Base-by-base conservation (phyloP, 768 basidiomycete genomes). In the Pleurotus ostreatus region DNA sequence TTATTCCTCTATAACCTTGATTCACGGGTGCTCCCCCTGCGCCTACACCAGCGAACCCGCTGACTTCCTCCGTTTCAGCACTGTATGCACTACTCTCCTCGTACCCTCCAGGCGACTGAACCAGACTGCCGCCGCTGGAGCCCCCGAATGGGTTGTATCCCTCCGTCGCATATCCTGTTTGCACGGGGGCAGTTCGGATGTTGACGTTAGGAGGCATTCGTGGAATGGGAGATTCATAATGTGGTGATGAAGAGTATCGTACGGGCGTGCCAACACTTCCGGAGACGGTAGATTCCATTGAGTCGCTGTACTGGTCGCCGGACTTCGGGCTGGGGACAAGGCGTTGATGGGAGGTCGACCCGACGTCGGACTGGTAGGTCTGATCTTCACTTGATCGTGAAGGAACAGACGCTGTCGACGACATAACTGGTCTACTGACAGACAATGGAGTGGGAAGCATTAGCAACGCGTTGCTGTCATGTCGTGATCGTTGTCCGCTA, bases 361-460 rank as follows among this genome's bases (percentile, higher is more conserved):
- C 71, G 47, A 72, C 63, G 46, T 78, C 76, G 1, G 77, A 75
- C 25, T 69, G 61, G 54, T 74, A 77, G 54, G 74, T 73, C 7
- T 53, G 37, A 43, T 82, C 78, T 59, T 81, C 78, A 63, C 78
- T 80, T 41, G 78, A 75, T 4, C 79, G 71, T 11, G 74, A 72
- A 63, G 70, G 66, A 8, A 78, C 72, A 9, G 78, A 75, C 25
- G 30, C 1, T 77, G 67, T 0, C 84, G 84, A 43, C 80, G 81
- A 65, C 75, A 73, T 55, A 75, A 68, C 5, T 72, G 73, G 58
- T 84, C 77, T 63, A 73, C 84, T 49, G 85, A 44, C 78, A 25
- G 88, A 79, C 46, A 92, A 71, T 1, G 89, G 90, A 2, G 89
- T 82, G 6, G 88, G 89, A 15, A 92, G 81, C 77, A 85, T 87